A percentile compares a stretch with the other conserved stretches of the same genome.
Evolutionary conservation across 2,329 filamentous ascomycete genomes (phyloP).

Genomic region (Colletotrichum australisinense): DNA sequence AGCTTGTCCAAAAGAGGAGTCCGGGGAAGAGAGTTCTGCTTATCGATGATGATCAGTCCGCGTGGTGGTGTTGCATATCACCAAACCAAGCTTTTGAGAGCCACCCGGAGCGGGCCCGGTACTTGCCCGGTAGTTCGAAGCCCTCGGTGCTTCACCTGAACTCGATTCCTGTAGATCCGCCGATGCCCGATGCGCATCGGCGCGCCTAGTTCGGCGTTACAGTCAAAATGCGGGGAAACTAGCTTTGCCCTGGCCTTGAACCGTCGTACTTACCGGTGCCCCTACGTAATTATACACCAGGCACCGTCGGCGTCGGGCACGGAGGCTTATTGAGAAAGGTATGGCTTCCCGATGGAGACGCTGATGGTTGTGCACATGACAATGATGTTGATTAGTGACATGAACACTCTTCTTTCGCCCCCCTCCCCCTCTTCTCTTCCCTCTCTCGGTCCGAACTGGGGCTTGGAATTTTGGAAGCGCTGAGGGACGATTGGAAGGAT

Average conservation of each 20-base stretch:
- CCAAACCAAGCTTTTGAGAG: constrained; percentile 9
- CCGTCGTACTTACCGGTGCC: not conserved
- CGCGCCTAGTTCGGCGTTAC: not conserved
- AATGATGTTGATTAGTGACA: not conserved
- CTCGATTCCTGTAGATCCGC: constrained; percentile 20
- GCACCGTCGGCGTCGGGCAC: not conserved
- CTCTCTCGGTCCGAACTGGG: not conserved
- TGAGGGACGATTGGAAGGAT: constrained; percentile 23
- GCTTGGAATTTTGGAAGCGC: not conserved
- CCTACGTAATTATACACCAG: not conserved
- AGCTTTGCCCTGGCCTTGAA: not conserved
- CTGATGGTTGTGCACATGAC: constrained; percentile 9
- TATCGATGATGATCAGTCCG: not conserved
- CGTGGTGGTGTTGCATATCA: not conserved
- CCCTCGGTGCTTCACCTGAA: not conserved
- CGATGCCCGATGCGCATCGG: constrained; percentile 25
- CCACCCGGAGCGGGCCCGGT: not conserved
- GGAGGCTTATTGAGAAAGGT: not conserved
- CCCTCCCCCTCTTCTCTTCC: not conserved
- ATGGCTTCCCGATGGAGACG: constrained; percentile 2
- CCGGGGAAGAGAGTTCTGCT: not conserved
- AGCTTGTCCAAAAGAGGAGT: not conserved
- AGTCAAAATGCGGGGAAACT: constrained; percentile 10
- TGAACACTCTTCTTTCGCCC: not conserved
- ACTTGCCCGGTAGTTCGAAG: constrained; percentile 1